Evolutionary conservation across 768 basidiomycete species (phyloP), one percentile per base, ranked within the genome.

Genomic region (Pholiota microspora): DNA sequence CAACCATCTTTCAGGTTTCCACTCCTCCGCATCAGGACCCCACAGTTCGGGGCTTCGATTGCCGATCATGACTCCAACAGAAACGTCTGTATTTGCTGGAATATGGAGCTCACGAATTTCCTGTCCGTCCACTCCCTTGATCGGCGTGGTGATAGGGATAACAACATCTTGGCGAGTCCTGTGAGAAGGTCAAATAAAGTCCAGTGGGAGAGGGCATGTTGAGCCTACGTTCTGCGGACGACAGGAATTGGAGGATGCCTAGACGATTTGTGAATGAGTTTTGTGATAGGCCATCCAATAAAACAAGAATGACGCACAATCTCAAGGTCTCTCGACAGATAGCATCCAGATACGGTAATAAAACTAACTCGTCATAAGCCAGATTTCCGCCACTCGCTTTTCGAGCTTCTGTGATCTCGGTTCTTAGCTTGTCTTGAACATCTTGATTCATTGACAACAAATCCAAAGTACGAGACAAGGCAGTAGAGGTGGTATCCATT

Each of bases 1-100:
- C 5, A 66, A 34, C 74, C 74, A 79, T 28, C 77, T 67, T 50
- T 77, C 76, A 7, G 77, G 76, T 49, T 67, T 73, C 73, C 73
- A 79, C 49, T 73, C 71, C 7, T 67, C 42, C 2, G 73, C 68
- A 55, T 78, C 77, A 3, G 60, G 57, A 0, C 77, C 77, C 77
- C 77, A 79, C 1, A 74, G 56, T 2, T 60, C 65, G 18, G 68
- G 65, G 56, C 69, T 63, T 21, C 64, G 59, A 59, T 79, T 77
- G 8, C 63, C 62, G 13, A 64, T 67, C 9, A 67, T 49, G 25
- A 73, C 65, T 13, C 77, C 77, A 16, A 74, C 59, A 40, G 73
- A 59, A 4, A 81, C 59, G 7, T 67, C 69, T 0, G 75, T 75
- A 4, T 74, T 77, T 27, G 73, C 69, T 0, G 75, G 76, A 9